Evolutionary conservation across 768 basidiomycete genomes (phyloP).

Genomic region (Termitomyces sp.): DNA sequence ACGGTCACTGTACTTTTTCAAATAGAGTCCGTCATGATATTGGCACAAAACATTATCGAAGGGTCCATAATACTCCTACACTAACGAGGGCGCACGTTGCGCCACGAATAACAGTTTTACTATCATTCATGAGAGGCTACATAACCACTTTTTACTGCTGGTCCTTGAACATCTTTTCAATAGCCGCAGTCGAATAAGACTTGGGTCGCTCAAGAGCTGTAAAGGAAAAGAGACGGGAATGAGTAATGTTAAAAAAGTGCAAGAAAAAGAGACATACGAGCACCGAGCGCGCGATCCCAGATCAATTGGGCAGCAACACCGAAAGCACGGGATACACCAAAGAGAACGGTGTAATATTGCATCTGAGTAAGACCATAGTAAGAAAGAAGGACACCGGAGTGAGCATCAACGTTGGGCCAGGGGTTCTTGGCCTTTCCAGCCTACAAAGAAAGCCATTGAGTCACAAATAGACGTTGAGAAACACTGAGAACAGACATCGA

Average conservation of each 20-base stretch:
- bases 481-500: slow-evolving; percentile 45
- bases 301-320: slow-evolving; percentile 87
- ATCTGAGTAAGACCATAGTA: slow-evolving; percentile 86
- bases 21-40: background rate
- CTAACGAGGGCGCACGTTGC: background rate
- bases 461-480: background rate
- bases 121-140: background rate
- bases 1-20: too few species aligned
- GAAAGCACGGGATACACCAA: slow-evolving; percentile 93
- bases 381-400: slow-evolving; percentile 85
- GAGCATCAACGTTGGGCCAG: slow-evolving; percentile 97
- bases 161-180: slow-evolving; percentile 71
- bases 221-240: background rate
- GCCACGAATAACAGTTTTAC: background rate
- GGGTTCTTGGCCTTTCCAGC: slow-evolving; percentile 93
- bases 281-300: slow-evolving; percentile 91
- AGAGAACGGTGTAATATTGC: slow-evolving; percentile 96
- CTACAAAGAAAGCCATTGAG: slow-evolving; percentile 25
- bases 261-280: slow-evolving; percentile 53
- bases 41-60: background rate
- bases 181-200: slow-evolving; percentile 79
- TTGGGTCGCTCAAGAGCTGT: slow-evolving; percentile 86
- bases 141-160: slow-evolving; percentile 26
- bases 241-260: background rate
- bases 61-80: slow-evolving; percentile 3